Evolutionary conservation across 192 early-diverging fungal species (phyloP).

Genomic region (Coemansia sp.): DNA sequence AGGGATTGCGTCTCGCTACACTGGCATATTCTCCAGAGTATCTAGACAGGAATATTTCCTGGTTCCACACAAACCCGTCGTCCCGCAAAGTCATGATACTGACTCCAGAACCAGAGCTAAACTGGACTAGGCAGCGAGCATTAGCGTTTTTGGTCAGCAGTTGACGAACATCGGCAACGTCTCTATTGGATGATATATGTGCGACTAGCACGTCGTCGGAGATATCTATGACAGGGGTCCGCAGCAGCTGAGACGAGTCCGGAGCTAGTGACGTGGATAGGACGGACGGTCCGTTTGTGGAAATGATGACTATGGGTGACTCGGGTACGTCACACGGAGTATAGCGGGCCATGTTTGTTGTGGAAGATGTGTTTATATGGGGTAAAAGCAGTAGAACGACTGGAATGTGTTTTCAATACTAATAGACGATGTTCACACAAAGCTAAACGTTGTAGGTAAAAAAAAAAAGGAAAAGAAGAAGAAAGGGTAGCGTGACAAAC

Average conservation of each 20-base stretch:
- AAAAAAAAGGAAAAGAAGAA: background rate
- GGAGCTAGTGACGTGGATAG: constrained; percentile 31
- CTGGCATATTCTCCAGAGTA: constrained; percentile 24
- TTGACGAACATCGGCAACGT: constrained; percentile 23
- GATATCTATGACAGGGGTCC: constrained; percentile 22
- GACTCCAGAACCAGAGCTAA: constrained; percentile 11
- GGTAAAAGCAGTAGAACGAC: constrained; percentile 6
- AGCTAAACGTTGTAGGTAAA: background rate
- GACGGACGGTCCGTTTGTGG: constrained; percentile 37
- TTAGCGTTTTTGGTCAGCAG: constrained; percentile 25
- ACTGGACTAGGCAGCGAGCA: constrained; percentile 43
- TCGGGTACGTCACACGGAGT: background rate
- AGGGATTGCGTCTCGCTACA: constrained; percentile 41
- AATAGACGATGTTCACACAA: background rate
- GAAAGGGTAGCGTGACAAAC: background rate
- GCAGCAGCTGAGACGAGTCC: constrained; percentile 22
- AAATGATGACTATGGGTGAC: constrained; percentile 35
- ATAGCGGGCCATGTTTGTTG: background rate
- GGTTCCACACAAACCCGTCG: constrained; percentile 54
- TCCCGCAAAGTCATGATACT: constrained; percentile 45
- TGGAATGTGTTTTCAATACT: background rate
- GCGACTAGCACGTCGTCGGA: constrained; percentile 28
- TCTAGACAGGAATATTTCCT: constrained; percentile 28
- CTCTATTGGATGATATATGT: constrained; percentile 14
- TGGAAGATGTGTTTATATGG: no score